A percentile compares a stretch with the other conserved stretches of the same genome.
These are phyloP conservation scores for Xylaria sp. DNA, from an alignment of 2,329 filamentous ascomycete genomes.

Conservation along the genomic window DNA sequence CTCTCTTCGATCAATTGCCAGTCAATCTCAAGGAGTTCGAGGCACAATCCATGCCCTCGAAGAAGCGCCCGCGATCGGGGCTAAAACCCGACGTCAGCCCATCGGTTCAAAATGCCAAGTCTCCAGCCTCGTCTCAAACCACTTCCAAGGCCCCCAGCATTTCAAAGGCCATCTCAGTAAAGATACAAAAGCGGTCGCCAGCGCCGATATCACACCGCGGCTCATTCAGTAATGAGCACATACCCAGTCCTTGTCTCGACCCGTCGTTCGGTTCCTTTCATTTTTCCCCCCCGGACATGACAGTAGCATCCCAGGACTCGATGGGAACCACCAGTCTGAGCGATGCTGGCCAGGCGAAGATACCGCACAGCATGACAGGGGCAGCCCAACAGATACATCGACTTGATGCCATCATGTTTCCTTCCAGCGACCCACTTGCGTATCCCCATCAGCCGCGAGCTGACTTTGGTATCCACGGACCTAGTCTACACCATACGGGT, in stretches of 20 bases:
- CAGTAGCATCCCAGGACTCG: slow-evolving; percentile 44
- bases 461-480: slow-evolving; percentile 59
- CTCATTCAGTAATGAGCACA: slow-evolving; percentile 36
- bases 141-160: slow-evolving; percentile 34
- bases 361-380: slow-evolving; percentile 42
- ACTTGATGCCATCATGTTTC: slow-evolving; percentile 83
- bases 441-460: slow-evolving; percentile 83
- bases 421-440: slow-evolving; percentile 79
- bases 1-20: slow-evolving; percentile 85
- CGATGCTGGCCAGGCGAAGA: slow-evolving; percentile 46
- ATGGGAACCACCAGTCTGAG: slow-evolving; percentile 45
- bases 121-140: slow-evolving; percentile 41
- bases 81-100: slow-evolving; percentile 51
- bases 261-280: slow-evolving; percentile 43
- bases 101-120: slow-evolving; percentile 45
- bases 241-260: slow-evolving; percentile 41
- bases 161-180: slow-evolving; percentile 40
- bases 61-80: slow-evolving; percentile 67
- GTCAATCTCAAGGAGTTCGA: slow-evolving; percentile 70
- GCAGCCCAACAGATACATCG: slow-evolving; percentile 68
- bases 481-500: slow-evolving; percentile 48
- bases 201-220: slow-evolving; percentile 36
- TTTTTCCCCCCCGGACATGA: slow-evolving; percentile 45
- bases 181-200: slow-evolving; percentile 40
- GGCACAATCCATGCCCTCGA: slow-evolving; percentile 56